phyloP scores from a whole-genome alignment of 345 rosid species.

The Heritiera littoralis region DNA sequence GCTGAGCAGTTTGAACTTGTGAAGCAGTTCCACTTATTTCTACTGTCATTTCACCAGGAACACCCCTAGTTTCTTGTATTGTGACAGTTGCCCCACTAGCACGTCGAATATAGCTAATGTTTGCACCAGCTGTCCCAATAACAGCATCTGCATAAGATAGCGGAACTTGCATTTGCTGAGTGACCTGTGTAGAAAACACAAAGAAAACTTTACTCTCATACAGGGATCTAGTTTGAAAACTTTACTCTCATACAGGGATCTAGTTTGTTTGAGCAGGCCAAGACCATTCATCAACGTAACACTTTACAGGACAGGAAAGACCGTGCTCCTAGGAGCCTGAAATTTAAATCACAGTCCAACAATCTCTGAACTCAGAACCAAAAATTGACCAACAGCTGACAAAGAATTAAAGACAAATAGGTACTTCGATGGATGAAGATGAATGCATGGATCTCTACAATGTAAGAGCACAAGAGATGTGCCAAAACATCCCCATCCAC shows the following conservation, averaged over 20 bases:
- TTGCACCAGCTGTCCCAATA: slow-evolving; percentile 93
- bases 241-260: not conserved
- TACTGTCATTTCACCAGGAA: slow-evolving; percentile 97
- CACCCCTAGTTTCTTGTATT: slow-evolving; percentile 94
- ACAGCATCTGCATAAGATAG: slow-evolving; percentile 97
- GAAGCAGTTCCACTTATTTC: slow-evolving; percentile 97
- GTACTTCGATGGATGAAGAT: not conserved
- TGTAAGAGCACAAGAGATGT: not conserved
- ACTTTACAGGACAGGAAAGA: not conserved
- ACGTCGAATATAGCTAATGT: slow-evolving; percentile 93
- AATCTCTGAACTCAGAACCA: not conserved
- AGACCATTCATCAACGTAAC: not conserved
- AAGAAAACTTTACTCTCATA: slow-evolving; percentile 7
- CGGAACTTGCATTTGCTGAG: slow-evolving; percentile 95
- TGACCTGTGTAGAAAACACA: slow-evolving; percentile 50
- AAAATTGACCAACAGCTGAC: not conserved
- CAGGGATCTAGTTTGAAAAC: not conserved
- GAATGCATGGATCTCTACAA: not conserved
- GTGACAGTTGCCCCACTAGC: slow-evolving; percentile 97
- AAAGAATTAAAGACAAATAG: not conserved
- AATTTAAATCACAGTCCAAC: not conserved
- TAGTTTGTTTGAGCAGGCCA: not conserved
- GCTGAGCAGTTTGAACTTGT: slow-evolving; percentile 98
- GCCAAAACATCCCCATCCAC: not conserved
- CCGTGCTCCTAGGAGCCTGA: not conserved